Evolutionary conservation across 2,329 filamentous ascomycete genomes (phyloP).

Genomic region (Penicillium palitans): DNA sequence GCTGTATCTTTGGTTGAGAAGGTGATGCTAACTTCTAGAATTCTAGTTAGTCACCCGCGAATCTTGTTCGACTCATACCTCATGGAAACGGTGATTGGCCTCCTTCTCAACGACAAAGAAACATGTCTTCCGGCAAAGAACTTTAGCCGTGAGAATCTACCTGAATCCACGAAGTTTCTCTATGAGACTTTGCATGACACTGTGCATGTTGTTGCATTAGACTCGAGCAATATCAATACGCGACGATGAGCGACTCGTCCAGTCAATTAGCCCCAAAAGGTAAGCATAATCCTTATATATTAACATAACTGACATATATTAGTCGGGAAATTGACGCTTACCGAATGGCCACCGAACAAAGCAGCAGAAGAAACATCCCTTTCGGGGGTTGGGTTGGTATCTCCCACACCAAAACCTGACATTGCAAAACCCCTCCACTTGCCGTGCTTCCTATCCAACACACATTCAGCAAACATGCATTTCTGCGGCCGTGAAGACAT

Average conservation of each 20-base stretch:
- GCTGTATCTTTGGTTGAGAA: not conserved
- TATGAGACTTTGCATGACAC: not conserved
- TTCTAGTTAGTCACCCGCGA: not conserved
- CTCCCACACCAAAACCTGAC: not conserved
- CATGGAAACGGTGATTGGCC: not conserved
- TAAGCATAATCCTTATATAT: not conserved
- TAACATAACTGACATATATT: too few species aligned
- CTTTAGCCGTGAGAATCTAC: not conserved
- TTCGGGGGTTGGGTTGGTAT: not conserved
- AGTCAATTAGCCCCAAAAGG: slow-evolving; percentile 23
- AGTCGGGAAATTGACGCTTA: not conserved
- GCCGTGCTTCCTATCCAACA: slow-evolving; percentile 2
- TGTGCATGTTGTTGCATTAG: slow-evolving; percentile 12
- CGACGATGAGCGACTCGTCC: not conserved
- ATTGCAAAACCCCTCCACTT: not conserved
- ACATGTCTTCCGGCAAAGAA: not conserved
- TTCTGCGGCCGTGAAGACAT: slow-evolving; percentile 28
- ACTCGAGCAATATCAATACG: slow-evolving; percentile 6
- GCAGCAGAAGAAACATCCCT: slow-evolving; percentile 1
- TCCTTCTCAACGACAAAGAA: not conserved
- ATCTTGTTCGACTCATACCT: not conserved
- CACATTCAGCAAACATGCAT: slow-evolving; percentile 13
- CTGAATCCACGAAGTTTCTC: not conserved
- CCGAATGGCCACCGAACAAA: not conserved
- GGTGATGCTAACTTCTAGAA: not conserved